Base-by-base conservation (phyloP, 2,329 filamentous ascomycete genomes). In the Curvularia sp. region DNA sequence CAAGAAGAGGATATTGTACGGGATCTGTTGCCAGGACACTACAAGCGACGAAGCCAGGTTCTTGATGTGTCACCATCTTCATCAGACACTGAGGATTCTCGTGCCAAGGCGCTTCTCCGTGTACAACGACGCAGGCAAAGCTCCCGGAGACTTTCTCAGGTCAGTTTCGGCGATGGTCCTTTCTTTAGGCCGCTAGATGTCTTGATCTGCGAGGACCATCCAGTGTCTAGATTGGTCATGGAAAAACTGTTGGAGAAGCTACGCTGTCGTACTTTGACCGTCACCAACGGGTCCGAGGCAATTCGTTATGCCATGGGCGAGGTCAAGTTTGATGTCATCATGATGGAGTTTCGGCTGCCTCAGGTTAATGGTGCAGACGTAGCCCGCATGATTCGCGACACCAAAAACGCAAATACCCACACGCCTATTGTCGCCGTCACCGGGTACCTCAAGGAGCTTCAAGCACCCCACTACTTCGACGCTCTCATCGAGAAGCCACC, bases 321-420 rank as follows among this genome's bases (percentile, higher is more conserved):
- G 74, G 94, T 99, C 74, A 96, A 98, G 73, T 99, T 98, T 73
- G 95, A 99, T 78, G 92, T 97, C 69, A 97, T 99, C 75, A 95
- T 99, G 83, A 94, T 97, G 77, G 95, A 99, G 78, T 97, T 93
- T 80, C 96, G 94, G 75, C 82, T 99, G 46, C 94, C 95, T 9
- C 92, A 96, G 72, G 93, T 98, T 72, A 98, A 93, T 69, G 95
- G 95, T 24, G 91, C 92, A 12, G 95, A 99, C 74, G 92, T 99
- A 56, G 94, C 95, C 50, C 90, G 95, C 33, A 99, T 99, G 95
- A 93, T 99, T 66, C 89, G 95, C 48, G 94, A 98, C 74, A 97
- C 94, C 0, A 95, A 94, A 80, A 97, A 97, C 75, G 88, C 92
- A 58, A 99, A 99, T 74, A 90, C 91, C 0, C 89, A 95, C 68